A percentile compares a stretch with the other conserved stretches of the same genome.
phyloP scores from a whole-genome alignment of 148 eudicot species.

The Fagopyrum homotropicum region DNA sequence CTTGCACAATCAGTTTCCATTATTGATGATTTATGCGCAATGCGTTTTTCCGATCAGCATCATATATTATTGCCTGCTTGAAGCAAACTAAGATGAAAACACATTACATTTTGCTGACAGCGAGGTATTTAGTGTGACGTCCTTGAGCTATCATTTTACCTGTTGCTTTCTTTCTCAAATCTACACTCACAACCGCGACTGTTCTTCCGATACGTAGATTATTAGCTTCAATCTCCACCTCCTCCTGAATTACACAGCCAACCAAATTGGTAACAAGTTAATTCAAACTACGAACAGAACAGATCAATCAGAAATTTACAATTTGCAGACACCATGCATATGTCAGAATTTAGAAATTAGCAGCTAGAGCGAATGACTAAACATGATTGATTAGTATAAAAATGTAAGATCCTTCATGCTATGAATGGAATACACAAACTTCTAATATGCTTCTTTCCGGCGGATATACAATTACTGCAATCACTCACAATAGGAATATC shows the following conservation, averaged over 20 bases:
- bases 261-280: background rate
- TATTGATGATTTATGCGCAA: background rate
- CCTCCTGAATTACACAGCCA: constrained; percentile 46
- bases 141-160: constrained; percentile 87
- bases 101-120: constrained; percentile 37
- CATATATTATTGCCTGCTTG: background rate
- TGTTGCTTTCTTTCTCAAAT: constrained; percentile 61
- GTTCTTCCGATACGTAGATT: constrained; percentile 76
- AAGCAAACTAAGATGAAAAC: background rate
- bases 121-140: constrained; percentile 88
- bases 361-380: too few relatives aligned
- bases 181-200: constrained; percentile 74
- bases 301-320: background rate
- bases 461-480: too few relatives aligned
- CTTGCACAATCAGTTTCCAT: background rate
- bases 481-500: background rate
- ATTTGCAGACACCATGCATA: background rate
- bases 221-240: constrained; percentile 76
- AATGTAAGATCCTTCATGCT: too few relatives aligned
- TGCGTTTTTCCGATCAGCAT: background rate
- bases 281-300: background rate
- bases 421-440: background rate
- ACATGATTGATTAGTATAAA: too few relatives aligned
- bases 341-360: background rate
- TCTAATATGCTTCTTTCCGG: background rate